Conservation (phyloP, 805 yeast genomes). For the Cyberlindnera lachancei region DNA sequence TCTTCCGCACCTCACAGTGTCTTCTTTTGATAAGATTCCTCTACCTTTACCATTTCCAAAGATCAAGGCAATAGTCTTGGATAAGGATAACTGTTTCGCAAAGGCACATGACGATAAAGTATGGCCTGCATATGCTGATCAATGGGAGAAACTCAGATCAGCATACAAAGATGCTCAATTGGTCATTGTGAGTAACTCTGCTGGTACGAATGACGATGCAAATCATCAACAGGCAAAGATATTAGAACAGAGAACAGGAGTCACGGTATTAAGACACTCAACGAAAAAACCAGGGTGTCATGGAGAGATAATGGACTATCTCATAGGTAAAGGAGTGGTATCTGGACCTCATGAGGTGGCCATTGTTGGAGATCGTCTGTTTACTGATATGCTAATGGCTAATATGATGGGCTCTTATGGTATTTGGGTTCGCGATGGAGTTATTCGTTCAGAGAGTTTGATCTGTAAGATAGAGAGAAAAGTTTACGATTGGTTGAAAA, state of each 20-base stretch:
- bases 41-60: constrained; percentile 37
- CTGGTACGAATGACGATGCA: constrained; percentile 78
- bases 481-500: constrained; percentile 10
- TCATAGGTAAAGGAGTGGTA: constrained; percentile 37
- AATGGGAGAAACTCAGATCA: constrained; percentile 49
- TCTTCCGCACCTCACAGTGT: constrained; percentile 51
- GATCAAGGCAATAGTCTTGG: constrained; percentile 76
- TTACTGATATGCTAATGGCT: constrained; percentile 92
- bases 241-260: constrained; percentile 60
- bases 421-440: constrained; percentile 80
- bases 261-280: constrained; percentile 59
- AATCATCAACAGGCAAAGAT: constrained; percentile 49
- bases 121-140: constrained; percentile 59
- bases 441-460: constrained; percentile 40
- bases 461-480: constrained; percentile 48
- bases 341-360: constrained; percentile 57
- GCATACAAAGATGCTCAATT: constrained; percentile 56
- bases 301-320: constrained; percentile 56
- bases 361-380: constrained; percentile 82
- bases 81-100: constrained; percentile 95
- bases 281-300: constrained; percentile 82
- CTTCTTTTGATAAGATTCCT: constrained; percentile 53
- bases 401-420: constrained; percentile 86
- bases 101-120: constrained; percentile 71
- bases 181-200: constrained; percentile 83